Conservation (phyloP, 805 yeast species). For the Starmerella davenportii region DNA sequence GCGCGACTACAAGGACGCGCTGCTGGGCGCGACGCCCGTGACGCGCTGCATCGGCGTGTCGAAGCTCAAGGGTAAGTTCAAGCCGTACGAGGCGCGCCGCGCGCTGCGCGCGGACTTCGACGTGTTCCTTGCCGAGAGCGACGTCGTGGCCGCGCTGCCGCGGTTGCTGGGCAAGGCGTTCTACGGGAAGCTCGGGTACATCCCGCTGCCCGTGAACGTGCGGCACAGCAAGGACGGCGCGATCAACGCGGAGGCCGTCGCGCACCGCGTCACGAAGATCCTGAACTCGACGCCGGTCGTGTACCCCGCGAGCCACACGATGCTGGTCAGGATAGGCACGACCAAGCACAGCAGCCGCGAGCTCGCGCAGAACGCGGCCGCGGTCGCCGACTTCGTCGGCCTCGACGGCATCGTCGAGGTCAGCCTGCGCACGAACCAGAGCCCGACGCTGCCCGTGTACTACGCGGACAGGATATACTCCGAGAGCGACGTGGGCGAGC, state of each 20-base stretch:
- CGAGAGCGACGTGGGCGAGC: conserved; percentile 32
- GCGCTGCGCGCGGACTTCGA: conserved; percentile 52
- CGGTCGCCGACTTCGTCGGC: conserved; percentile 33
- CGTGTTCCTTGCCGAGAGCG: conserved; percentile 70
- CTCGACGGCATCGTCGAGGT: conserved; percentile 22
- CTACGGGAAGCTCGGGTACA: conserved; percentile 47
- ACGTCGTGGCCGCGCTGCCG: conserved; percentile 63
- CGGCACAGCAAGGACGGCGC: conserved; percentile 21
- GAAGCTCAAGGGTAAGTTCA: conserved; percentile 67
- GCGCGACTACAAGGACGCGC: conserved; percentile 25
- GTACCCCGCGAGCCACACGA: conserved; percentile 56
- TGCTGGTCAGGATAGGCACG: conserved; percentile 51
- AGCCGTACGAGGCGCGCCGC: conserved; percentile 76
- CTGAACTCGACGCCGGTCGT: conserved; percentile 40
- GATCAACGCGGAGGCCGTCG: conserved; percentile 34
- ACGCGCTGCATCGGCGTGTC: conserved; percentile 46
- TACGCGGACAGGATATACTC: conserved; percentile 36
- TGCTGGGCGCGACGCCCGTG: conserved; percentile 18
- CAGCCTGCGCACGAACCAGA: conserved; percentile 49
- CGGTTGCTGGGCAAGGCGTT: conserved; percentile 66
- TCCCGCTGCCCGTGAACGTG: conserved; percentile 35
- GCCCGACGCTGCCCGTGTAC: conserved; percentile 76
- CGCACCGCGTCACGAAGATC: conserved; percentile 41
- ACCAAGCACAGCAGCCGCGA: conserved; percentile 29
- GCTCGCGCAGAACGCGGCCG: conserved; percentile 41